phyloP scores from a whole-genome alignment of 2,329 filamentous ascomycete genomes.

The Cladosporium sp. region DNA sequence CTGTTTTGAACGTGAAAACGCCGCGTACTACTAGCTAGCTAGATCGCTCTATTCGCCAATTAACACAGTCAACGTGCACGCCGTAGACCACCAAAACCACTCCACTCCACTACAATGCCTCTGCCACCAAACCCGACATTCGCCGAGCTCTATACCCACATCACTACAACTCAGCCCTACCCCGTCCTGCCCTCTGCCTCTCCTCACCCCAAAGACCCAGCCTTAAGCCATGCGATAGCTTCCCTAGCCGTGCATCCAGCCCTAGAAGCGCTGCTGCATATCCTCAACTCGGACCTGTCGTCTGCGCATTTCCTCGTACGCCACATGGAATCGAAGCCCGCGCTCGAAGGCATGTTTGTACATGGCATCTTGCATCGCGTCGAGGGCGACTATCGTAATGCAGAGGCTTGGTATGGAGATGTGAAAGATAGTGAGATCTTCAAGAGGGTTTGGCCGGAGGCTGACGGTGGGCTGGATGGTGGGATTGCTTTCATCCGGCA shows the following conservation, averaged over 20 bases:
- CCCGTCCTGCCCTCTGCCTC: slow-evolving; percentile 26
- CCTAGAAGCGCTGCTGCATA: slow-evolving; percentile 48
- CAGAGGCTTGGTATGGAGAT: slow-evolving; percentile 46
- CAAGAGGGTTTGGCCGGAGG: slow-evolving; percentile 32
- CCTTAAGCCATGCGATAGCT: slow-evolving; percentile 27
- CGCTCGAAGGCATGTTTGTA: slow-evolving; percentile 49
- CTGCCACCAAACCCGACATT: slow-evolving; percentile 21
- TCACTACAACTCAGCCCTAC: slow-evolving; percentile 23
- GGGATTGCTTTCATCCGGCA: slow-evolving; percentile 31
- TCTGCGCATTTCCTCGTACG: slow-evolving; percentile 50
- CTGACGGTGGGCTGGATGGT: slow-evolving; percentile 20
- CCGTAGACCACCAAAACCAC: background rate
- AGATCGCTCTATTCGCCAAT: too few species aligned
- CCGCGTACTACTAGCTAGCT: too few species aligned
- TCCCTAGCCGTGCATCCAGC: slow-evolving; percentile 40
- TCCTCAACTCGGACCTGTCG: slow-evolving; percentile 49
- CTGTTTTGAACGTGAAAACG: background rate
- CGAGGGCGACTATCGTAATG: slow-evolving; percentile 49
- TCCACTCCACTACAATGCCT: background rate
- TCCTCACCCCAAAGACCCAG: slow-evolving; percentile 23
- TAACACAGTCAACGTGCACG: background rate
- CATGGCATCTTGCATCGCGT: slow-evolving; percentile 49
- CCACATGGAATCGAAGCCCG: slow-evolving; percentile 49
- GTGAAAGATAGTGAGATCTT: slow-evolving; percentile 37
- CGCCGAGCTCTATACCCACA: slow-evolving; percentile 26